Evolutionary conservation across 2,329 filamentous ascomycete species (phyloP).

Genomic region (Talaromyces sp.): DNA sequence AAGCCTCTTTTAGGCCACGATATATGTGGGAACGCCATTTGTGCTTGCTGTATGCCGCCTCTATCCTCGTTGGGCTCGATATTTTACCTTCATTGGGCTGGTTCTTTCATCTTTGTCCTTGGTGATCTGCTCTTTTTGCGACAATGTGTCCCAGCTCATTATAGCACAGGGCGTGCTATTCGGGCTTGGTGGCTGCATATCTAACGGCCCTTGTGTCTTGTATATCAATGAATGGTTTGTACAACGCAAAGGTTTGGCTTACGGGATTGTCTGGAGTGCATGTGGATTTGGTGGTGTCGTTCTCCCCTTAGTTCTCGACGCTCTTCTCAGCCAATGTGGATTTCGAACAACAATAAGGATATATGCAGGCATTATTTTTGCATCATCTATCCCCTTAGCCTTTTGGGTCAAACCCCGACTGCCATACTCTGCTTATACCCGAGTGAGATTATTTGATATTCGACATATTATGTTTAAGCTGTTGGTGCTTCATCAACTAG

Average conservation of each 20-base stretch:
- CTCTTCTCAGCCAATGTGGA: not conserved
- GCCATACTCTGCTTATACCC: not conserved
- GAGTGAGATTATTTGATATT: not conserved
- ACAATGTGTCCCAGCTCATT: not conserved
- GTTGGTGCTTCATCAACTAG: conserved; percentile 36
- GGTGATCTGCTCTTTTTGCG: too few species aligned
- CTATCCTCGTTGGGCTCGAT: too few species aligned
- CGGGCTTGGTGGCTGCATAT: not conserved
- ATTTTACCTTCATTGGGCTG: too few species aligned
- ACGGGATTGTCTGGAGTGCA: not conserved
- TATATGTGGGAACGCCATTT: too few species aligned
- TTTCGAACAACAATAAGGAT: not conserved
- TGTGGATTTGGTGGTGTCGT: not conserved
- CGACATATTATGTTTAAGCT: not conserved
- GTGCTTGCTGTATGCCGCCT: too few species aligned
- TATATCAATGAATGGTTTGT: conserved; percentile 56
- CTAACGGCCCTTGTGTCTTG: conserved; percentile 28
- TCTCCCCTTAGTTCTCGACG: not conserved
- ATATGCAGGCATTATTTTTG: not conserved
- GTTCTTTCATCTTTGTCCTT: too few species aligned
- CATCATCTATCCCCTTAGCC: not conserved
- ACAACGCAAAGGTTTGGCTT: conserved; percentile 50
- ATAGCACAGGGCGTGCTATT: not conserved
- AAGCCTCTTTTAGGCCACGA: too few species aligned
- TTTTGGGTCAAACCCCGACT: not conserved